Percentiles rank a stretch among this genome's conserved stretches.
Evolutionary conservation across 2,329 filamentous ascomycete genomes (phyloP).

Genomic region (Claviceps citrina): DNA sequence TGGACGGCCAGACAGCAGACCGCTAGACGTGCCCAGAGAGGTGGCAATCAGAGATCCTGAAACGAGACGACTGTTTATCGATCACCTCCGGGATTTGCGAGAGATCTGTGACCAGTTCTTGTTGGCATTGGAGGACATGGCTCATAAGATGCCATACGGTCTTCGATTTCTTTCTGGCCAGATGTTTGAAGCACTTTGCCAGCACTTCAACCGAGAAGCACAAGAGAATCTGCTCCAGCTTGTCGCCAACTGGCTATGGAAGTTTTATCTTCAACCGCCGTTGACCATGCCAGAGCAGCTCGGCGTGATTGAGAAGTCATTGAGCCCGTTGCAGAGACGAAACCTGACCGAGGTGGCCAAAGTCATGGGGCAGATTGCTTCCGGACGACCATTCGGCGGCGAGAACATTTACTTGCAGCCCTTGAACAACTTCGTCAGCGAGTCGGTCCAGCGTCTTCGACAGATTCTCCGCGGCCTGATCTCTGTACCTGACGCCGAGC

Average conservation of each 20-base stretch:
- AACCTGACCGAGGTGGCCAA: conserved; percentile 85
- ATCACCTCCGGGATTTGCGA: conserved; percentile 81
- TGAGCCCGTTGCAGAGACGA: conserved; percentile 83
- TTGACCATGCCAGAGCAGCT: conserved; percentile 81
- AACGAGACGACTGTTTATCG: conserved; percentile 82
- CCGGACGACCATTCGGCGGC: conserved; percentile 78
- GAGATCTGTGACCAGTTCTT: conserved; percentile 93
- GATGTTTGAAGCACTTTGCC: conserved; percentile 62
- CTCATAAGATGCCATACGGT: conserved; percentile 85
- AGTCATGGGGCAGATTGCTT: conserved; percentile 75
- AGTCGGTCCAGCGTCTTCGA: conserved; percentile 66
- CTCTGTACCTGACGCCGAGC: conserved; percentile 70
- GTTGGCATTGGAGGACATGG: conserved; percentile 59
- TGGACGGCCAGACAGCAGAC: conserved; percentile 65
- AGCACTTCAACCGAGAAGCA: conserved; percentile 67
- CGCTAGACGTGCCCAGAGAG: conserved; percentile 74
- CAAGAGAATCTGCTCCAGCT: conserved; percentile 65
- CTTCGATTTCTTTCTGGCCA: conserved; percentile 78
- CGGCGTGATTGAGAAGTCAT: conserved; percentile 75
- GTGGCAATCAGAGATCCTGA: conserved; percentile 92
- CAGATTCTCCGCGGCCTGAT: conserved; percentile 66
- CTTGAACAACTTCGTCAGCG: conserved; percentile 76
- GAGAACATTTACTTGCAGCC: conserved; percentile 95
- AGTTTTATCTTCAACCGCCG: conserved; percentile 80
- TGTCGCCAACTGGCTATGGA: conserved; percentile 86